These are phyloP conservation scores for Lipomyces starkeyi DNA, from an alignment of 805 yeast genomes.

Conservation along the genomic window DNA sequence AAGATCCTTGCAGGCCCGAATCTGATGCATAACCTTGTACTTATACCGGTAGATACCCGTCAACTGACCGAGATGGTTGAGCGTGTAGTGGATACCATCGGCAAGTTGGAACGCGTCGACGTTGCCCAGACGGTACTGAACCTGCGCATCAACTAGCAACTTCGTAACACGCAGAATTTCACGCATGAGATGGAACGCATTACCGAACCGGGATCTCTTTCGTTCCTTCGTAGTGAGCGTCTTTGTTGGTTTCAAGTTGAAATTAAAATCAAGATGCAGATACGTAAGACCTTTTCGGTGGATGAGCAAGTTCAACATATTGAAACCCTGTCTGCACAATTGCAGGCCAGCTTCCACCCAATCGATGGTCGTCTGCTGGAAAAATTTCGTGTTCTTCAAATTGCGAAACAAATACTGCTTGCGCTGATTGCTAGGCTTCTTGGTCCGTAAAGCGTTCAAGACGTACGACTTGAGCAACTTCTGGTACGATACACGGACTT, in stretches of 20 bases:
- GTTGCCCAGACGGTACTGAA: conserved; percentile 86
- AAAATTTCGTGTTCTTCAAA: conserved; percentile 79
- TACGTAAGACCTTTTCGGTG: conserved; percentile 92
- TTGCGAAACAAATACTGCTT: conserved; percentile 67
- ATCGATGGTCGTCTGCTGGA: conserved; percentile 89
- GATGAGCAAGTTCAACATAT: conserved; percentile 86
- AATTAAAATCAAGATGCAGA: conserved; percentile 91
- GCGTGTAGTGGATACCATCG: conserved; percentile 87
- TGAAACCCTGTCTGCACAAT: conserved; percentile 90
- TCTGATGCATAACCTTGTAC: conserved; percentile 98
- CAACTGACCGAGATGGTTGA: conserved; percentile 92
- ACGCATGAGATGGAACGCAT: conserved; percentile 91
- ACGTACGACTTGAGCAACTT: conserved; percentile 80
- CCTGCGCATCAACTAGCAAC: conserved; percentile 89
- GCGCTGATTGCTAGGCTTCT: conserved; percentile 52
- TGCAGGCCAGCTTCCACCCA: conserved; percentile 99
- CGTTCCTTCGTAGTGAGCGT: conserved; percentile 96
- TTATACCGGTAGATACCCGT: conserved; percentile 97
- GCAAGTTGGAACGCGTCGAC: conserved; percentile 93
- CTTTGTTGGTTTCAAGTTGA: conserved; percentile 94
- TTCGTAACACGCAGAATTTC: conserved; percentile 86
- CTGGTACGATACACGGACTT: conserved; percentile 87
- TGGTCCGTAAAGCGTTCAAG: conserved; percentile 67
- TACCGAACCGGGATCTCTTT: conserved; percentile 93
- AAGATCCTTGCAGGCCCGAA: conserved; percentile 91